These are phyloP conservation scores for Coemansia sp. DNA, from an alignment of 192 early-diverging fungal genomes.

Conservation along the genomic window DNA sequence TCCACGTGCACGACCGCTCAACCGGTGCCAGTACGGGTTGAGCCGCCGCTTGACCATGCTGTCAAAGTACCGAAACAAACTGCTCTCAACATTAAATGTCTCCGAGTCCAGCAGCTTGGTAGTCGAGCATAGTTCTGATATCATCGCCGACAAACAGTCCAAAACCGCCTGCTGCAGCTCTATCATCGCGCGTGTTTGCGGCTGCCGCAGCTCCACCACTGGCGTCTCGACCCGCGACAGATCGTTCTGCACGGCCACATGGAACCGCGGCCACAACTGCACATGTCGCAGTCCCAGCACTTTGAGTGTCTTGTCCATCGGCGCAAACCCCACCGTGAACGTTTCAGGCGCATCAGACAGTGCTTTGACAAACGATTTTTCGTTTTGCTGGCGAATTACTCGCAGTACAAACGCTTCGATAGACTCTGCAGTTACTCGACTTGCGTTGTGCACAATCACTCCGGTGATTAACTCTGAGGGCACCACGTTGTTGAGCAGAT, in stretches of 20 bases:
- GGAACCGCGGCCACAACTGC: conserved; percentile 82
- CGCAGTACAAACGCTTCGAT: conserved; percentile 90
- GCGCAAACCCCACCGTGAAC: conserved; percentile 79
- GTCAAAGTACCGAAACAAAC: conserved; percentile 86
- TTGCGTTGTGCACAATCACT: conserved; percentile 83
- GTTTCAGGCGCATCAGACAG: conserved; percentile 85
- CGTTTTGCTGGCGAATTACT: conserved; percentile 76
- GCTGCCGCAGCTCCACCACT: conserved; percentile 74
- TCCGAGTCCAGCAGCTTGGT: conserved; percentile 71
- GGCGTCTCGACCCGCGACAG: conserved; percentile 61
- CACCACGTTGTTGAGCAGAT: conserved; percentile 77
- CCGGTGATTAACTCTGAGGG: conserved; percentile 78
- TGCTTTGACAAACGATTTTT: conserved; percentile 88
- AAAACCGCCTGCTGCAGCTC: conserved; percentile 79
- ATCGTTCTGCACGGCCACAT: conserved; percentile 23
- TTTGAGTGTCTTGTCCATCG: conserved; percentile 84
- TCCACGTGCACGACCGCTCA: conserved; percentile 69
- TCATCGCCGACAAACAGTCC: conserved; percentile 78
- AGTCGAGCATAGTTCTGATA: conserved; percentile 72
- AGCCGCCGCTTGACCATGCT: conserved; percentile 71
- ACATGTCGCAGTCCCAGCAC: conserved; percentile 77
- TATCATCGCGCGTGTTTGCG: conserved; percentile 78
- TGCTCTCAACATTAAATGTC: conserved; percentile 84
- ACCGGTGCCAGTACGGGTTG: conserved; percentile 84
- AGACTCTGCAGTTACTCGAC: conserved; percentile 73